Percentiles rank a stretch among this genome's conserved stretches.
phyloP scores from a whole-genome alignment of 78 protist genomes.

The Salpingoeca rosetta region DNA sequence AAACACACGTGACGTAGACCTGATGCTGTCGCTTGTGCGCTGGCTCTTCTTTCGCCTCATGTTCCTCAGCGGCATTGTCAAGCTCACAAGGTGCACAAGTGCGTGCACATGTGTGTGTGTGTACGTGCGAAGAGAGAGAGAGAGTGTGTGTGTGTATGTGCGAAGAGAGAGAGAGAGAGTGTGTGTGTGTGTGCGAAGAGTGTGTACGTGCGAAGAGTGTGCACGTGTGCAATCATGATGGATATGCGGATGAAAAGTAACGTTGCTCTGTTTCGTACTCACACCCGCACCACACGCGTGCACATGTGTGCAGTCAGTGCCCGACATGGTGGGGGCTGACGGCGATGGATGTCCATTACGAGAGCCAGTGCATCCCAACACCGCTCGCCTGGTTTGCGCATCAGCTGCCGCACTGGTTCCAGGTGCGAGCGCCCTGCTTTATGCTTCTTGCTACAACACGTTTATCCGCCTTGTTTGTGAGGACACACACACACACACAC shows the following conservation, averaged over 20 bases:
- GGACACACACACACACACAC: neutral
- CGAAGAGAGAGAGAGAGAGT: too few species aligned
- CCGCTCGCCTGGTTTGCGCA: constrained; percentile 30
- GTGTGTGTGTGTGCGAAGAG: too few species aligned
- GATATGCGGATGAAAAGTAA: neutral
- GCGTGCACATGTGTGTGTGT: too few species aligned
- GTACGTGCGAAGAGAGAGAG: too few species aligned
- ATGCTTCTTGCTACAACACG: neutral
- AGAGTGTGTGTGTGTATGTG: too few species aligned
- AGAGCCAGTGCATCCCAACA: constrained; percentile 57
- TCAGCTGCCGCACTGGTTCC: constrained; percentile 10
- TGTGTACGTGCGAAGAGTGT: too few species aligned
- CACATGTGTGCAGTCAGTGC: neutral
- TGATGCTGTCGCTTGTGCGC: neutral
- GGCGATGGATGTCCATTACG: constrained; percentile 55
- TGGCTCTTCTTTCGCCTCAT: constrained; percentile 44
- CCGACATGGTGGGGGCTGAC: constrained; percentile 53
- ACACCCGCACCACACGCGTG: neutral
- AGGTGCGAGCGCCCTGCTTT: too few species aligned
- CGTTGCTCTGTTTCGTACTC: neutral
- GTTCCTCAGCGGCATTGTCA: constrained; percentile 43
- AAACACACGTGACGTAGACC: neutral
- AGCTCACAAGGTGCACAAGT: constrained; percentile 20
- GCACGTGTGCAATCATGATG: neutral
- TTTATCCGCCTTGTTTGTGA: neutral